Percentiles rank a stretch among this genome's conserved stretches.
phyloP scores from a whole-genome alignment of 2,329 filamentous ascomycete genomes.

The Lecanoromycetidae sp. region DNA sequence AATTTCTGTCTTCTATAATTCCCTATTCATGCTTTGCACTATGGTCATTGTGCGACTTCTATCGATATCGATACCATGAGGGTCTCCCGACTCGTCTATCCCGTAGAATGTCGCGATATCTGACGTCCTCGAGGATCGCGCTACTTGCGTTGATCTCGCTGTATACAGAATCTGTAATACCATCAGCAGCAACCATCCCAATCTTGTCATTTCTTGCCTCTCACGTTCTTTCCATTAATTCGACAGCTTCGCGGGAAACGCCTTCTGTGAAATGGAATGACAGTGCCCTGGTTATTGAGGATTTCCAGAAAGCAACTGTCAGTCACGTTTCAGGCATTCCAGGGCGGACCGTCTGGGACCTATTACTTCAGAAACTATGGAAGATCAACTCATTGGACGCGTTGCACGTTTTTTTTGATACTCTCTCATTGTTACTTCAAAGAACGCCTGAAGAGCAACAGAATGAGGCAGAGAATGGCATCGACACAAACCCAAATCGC shows the following conservation, averaged over 20 bases:
- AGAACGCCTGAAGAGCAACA: conserved; percentile 51
- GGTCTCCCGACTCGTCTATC: no score
- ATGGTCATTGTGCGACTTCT: no score
- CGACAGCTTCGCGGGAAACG: conserved; percentile 24
- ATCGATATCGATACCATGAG: no score
- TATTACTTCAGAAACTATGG: conserved; percentile 74
- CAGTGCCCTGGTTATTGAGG: conserved; percentile 28
- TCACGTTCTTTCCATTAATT: conserved; percentile 44
- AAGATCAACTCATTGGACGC: conserved; percentile 68
- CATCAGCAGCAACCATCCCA: conserved; percentile 57
- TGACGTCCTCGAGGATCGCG: conserved; percentile 81
- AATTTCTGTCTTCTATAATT: no score
- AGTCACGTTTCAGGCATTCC: conserved; percentile 44
- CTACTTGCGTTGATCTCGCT: conserved; percentile 69
- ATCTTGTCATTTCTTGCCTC: conserved; percentile 69
- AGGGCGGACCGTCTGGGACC: conserved; percentile 75
- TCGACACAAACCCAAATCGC: conserved; percentile 37
- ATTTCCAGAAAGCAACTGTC: conserved; percentile 37
- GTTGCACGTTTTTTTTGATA: conserved; percentile 63
- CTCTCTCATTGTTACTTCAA: conserved; percentile 45
- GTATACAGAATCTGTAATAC: conserved; percentile 61
- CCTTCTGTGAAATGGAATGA: conserved; percentile 18
- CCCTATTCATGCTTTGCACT: no score
- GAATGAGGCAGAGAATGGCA: conserved; percentile 41
- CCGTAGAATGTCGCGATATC: conserved; percentile 57